Evolutionary conservation across 768 basidiomycete species (phyloP).

Genomic region (Boletus pseudopeckii): DNA sequence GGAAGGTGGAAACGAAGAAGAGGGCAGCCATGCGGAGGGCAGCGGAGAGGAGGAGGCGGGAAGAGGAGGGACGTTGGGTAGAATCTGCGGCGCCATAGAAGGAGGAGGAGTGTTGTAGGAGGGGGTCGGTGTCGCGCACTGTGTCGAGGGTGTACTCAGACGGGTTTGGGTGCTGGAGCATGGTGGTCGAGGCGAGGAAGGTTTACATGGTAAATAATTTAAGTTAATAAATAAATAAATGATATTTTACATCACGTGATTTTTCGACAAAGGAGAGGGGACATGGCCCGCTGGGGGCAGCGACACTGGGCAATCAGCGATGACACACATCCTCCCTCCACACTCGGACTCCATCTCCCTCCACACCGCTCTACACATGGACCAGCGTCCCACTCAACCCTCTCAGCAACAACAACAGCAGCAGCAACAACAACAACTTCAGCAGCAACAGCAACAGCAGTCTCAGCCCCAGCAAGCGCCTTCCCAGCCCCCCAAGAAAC

Average conservation of each 20-base stretch:
- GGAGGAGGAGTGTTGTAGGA: conserved; percentile 32
- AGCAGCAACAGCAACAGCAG: conserved; percentile 30
- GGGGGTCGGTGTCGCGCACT: conserved; percentile 38
- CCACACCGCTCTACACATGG: conserved; percentile 67
- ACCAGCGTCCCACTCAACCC: conserved; percentile 51
- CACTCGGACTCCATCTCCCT: conserved; percentile 46
- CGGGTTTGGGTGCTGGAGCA: conserved; percentile 32
- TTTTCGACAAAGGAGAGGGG: conserved; percentile 21
- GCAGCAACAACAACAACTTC: conserved; percentile 32
- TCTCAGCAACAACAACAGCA: conserved; percentile 30
- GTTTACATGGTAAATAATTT: neutral
- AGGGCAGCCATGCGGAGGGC: conserved; percentile 80
- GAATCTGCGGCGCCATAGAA: conserved; percentile 52
- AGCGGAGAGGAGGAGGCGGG: conserved; percentile 70
- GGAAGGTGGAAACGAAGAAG: conserved; percentile 62
- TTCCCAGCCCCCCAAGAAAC: conserved; percentile 45
- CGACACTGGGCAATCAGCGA: conserved; percentile 25
- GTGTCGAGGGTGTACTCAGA: conserved; percentile 67
- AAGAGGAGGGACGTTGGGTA: conserved; percentile 37
- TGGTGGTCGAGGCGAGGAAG: neutral
- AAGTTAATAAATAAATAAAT: neutral
- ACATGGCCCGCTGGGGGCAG: conserved; percentile 6
- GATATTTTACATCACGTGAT: conserved; percentile 16
- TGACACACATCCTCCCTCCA: conserved; percentile 48
- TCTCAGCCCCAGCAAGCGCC: conserved; percentile 34